Evolutionary conservation across 2,329 filamentous ascomycete genomes (phyloP).

Genomic region (Claviceps sp.): DNA sequence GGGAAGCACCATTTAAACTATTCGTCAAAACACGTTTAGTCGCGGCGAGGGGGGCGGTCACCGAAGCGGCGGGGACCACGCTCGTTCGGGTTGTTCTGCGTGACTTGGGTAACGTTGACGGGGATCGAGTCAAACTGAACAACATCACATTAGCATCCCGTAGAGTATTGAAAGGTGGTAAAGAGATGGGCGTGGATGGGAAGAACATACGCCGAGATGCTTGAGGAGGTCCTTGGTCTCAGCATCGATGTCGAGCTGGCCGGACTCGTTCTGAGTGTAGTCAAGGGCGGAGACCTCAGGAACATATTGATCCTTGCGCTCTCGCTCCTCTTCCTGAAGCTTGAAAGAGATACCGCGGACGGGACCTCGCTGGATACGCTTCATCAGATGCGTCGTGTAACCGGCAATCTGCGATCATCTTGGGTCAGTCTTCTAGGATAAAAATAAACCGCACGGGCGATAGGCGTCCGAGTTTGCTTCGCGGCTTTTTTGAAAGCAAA

Average conservation of each 20-base stretch:
- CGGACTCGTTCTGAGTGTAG: constrained; percentile 89
- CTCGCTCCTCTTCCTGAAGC: constrained; percentile 99
- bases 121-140: constrained; percentile 87
- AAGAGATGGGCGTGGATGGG: not conserved
- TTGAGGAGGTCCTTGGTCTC: constrained; percentile 99
- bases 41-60: constrained; percentile 37
- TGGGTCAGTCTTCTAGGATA: not conserved
- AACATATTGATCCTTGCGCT: constrained; percentile 99
- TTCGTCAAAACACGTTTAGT: constrained; percentile 13
- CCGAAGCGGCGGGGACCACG: constrained; percentile 64
- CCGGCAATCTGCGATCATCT: constrained; percentile 61
- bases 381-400: constrained; percentile 98
- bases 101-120: constrained; percentile 86
- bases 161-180: not conserved
- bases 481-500: too few relatives aligned
- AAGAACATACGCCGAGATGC: constrained; percentile 81
- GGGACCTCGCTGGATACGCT: constrained; percentile 98
- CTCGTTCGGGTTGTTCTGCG: constrained; percentile 77
- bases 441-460: not conserved
- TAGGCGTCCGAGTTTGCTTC: too few relatives aligned
- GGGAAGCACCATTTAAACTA: constrained; percentile 1
- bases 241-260: constrained; percentile 85
- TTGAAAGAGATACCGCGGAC: constrained; percentile 99
- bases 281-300: constrained; percentile 97
- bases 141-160: constrained; percentile 15